Evolutionary conservation across 345 rosid genomes (phyloP).

Genomic region (Melastoma malabathricum): DNA sequence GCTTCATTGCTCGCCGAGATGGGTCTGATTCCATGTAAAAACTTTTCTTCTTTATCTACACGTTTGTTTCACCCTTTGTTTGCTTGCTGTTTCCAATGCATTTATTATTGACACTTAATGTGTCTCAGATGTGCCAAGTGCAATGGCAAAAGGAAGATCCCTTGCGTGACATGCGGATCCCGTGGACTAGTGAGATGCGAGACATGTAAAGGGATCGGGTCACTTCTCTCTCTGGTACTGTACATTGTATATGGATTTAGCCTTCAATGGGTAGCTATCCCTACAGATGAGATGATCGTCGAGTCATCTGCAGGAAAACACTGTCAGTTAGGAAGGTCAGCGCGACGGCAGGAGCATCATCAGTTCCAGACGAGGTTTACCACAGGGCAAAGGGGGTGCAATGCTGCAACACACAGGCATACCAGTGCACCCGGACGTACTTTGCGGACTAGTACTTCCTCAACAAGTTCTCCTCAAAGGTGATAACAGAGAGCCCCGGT

Average conservation of each 20-base stretch:
- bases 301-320: slow-evolving; percentile 47
- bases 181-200: slow-evolving; percentile 67
- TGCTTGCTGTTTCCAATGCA: background rate
- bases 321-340: slow-evolving; percentile 68
- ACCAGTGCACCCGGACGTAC: slow-evolving; percentile 79
- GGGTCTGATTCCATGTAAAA: slow-evolving; percentile 83
- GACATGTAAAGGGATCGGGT: slow-evolving; percentile 52
- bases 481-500: slow-evolving; percentile 63
- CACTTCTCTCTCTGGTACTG: slow-evolving; percentile 65
- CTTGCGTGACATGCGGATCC: slow-evolving; percentile 73
- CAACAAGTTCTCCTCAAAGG: slow-evolving; percentile 79
- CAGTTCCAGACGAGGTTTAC: slow-evolving; percentile 88
- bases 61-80: no score
- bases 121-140: slow-evolving; percentile 51
- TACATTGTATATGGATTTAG: background rate
- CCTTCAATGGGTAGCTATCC: background rate
- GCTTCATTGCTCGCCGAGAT: slow-evolving; percentile 84
- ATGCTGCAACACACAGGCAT: slow-evolving; percentile 86
- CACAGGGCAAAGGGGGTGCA: slow-evolving; percentile 87
- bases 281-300: background rate
- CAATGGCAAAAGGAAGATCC: slow-evolving; percentile 71
- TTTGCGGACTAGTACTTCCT: slow-evolving; percentile 90
- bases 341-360: slow-evolving; percentile 84
- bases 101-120: background rate
- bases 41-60: no score